Conservation (phyloP, 768 basidiomycete genomes). For the Kwoniella heveanensis region DNA sequence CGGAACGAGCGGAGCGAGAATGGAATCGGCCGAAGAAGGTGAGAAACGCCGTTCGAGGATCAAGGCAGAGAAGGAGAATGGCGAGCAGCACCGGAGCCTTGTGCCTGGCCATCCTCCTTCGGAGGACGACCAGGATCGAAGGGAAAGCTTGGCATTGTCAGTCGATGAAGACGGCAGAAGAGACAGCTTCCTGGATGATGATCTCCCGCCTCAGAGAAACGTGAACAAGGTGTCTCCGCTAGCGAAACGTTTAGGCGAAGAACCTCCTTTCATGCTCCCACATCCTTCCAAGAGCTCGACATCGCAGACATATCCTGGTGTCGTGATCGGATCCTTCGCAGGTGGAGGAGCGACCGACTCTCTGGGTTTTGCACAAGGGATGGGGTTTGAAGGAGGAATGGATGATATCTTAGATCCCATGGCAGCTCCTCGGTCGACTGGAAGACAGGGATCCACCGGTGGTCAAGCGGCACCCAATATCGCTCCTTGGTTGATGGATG, state of each 20-base stretch:
- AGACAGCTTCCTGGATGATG: conserved; percentile 13
- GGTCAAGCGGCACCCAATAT: conserved; percentile 47
- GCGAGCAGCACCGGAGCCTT: not conserved
- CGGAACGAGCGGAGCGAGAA: conserved; percentile 17
- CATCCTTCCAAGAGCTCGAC: conserved; percentile 28
- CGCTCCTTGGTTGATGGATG: conserved; percentile 55
- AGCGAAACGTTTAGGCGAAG: conserved; percentile 38
- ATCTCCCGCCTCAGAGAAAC: not conserved
- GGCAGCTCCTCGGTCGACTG: conserved; percentile 18
- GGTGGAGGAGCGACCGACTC: conserved; percentile 10
- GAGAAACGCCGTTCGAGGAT: conserved; percentile 15
- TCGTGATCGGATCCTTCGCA: conserved; percentile 40
- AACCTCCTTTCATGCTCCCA: conserved; percentile 40
- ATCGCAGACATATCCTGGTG: conserved; percentile 37
- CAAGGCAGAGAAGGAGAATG: conserved; percentile 8
- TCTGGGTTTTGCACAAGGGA: conserved; percentile 25
- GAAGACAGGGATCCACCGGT: conserved; percentile 26
- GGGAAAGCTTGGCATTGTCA: not conserved
- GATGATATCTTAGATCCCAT: conserved; percentile 44
- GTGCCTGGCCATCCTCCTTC: too few relatives aligned
- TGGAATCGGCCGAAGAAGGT: conserved; percentile 15
- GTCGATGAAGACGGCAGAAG: conserved; percentile 5
- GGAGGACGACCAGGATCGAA: conserved; percentile 6
- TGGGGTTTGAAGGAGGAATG: conserved; percentile 38
- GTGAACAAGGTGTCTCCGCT: conserved; percentile 25